Evolutionary conservation across 495 filamentous ascomycete genomes (phyloP).

Genomic region (Bryoglossum gracile): DNA sequence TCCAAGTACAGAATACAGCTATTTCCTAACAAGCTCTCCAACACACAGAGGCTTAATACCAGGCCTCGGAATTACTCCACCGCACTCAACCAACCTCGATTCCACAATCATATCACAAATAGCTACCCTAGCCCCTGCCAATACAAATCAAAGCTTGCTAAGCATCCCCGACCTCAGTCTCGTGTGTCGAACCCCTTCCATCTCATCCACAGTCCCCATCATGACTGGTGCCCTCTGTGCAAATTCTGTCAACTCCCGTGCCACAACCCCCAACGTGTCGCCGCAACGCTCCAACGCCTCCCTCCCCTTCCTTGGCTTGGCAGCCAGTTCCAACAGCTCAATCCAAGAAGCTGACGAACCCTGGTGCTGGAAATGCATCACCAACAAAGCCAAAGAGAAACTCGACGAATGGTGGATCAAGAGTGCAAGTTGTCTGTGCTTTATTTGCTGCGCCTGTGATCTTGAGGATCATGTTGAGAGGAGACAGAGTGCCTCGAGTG

Average conservation of each 20-base stretch:
- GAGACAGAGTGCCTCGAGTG: too few relatives aligned
- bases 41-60: too few relatives aligned
- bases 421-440: constrained; percentile 15
- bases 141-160: too few relatives aligned
- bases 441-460: constrained; percentile 23
- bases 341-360: neutral
- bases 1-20: constrained; percentile 10
- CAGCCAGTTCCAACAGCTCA: neutral
- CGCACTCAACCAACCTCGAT: too few relatives aligned
- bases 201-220: constrained; percentile 3
- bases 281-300: neutral
- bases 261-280: neutral
- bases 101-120: too few relatives aligned
- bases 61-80: too few relatives aligned
- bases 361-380: constrained; percentile 23
- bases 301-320: neutral
- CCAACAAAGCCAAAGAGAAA: constrained; percentile 2
- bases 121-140: too few relatives aligned
- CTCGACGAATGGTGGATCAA: constrained; percentile 11
- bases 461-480: constrained; percentile 17
- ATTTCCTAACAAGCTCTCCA: too few relatives aligned
- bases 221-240: neutral
- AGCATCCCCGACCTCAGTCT: too few relatives aligned
- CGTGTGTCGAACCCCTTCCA: neutral
- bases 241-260: neutral